These are phyloP conservation scores for Cladosporium sp. DNA, from an alignment of 2,329 filamentous ascomycete genomes.

Conservation along the genomic window DNA sequence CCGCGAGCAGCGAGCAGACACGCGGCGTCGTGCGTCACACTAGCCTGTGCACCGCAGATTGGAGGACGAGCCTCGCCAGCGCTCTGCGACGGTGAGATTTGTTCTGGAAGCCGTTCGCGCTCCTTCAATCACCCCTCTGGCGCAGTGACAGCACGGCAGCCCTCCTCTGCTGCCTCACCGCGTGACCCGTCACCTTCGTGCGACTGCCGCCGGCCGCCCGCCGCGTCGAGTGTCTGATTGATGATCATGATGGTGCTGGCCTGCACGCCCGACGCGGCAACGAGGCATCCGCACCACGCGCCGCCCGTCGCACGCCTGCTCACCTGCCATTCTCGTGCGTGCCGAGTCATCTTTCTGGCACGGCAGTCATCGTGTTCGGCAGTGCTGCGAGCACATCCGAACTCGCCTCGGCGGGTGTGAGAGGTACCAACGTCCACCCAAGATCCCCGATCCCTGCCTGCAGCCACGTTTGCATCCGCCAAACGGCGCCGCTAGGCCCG, in stretches of 20 bases:
- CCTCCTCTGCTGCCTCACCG: background rate
- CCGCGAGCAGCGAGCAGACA: background rate
- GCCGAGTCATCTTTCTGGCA: background rate
- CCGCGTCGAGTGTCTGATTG: background rate
- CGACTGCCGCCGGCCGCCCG: conserved; percentile 5
- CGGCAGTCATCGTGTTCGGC: conserved; percentile 2
- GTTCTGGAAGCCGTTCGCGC: conserved; percentile 10
- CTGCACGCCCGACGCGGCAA: background rate
- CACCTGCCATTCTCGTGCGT: conserved; percentile 7
- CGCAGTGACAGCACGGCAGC: background rate
- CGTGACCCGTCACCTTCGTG: conserved; percentile 1
- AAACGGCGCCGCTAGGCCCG: conserved; percentile 8
- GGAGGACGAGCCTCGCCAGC: conserved; percentile 10
- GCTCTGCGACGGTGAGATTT: conserved; percentile 4
- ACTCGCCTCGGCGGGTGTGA: conserved; percentile 6
- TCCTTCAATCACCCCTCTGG: conserved; percentile 1
- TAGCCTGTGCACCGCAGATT: conserved; percentile 10
- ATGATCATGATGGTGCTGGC: background rate
- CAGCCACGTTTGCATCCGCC: conserved; percentile 13
- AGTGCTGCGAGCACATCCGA: conserved; percentile 7
- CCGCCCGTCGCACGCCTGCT: background rate
- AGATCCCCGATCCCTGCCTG: conserved; percentile 12
- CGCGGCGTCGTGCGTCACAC: conserved; percentile 13
- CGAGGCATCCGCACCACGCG: background rate
- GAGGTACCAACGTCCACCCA: background rate